These are phyloP conservation scores for Ulota crispa DNA, from an alignment of 225 moss, liverwort and hornwort species.

Conservation along the genomic window DNA sequence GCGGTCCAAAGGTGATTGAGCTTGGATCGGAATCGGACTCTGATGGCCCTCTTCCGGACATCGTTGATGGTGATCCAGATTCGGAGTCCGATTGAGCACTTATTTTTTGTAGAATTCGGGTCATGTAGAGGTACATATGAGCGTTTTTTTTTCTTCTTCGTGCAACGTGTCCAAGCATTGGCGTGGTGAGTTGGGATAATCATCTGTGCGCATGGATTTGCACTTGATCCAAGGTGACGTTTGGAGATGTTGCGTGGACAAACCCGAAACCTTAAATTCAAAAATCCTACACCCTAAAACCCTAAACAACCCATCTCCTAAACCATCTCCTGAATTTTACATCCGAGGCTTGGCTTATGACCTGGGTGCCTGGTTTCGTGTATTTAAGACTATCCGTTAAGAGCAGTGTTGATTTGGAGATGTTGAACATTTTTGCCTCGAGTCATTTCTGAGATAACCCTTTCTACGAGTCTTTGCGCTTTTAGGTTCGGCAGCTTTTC, in stretches of 20 bases:
- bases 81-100: constrained; percentile 52
- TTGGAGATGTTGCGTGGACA: not conserved
- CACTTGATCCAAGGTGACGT: not conserved
- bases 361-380: not conserved
- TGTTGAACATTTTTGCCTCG: not conserved
- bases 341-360: not conserved
- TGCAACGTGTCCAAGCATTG: not conserved
- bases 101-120: constrained; percentile 5
- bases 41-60: constrained; percentile 79
- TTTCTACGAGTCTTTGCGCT: too few species aligned
- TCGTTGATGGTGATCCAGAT: constrained; percentile 87
- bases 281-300: too few species aligned
- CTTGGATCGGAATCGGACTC: constrained; percentile 76
- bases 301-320: too few species aligned
- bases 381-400: not conserved
- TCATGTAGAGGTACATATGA: not conserved
- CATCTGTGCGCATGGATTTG: not conserved
- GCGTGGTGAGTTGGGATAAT: not conserved
- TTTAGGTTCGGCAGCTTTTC: too few species aligned
- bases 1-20: constrained; percentile 30
- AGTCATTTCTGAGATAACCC: not conserved
- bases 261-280: too few species aligned
- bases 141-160: not conserved
- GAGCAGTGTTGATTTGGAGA: not conserved
- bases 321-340: not conserved